Percentiles rank a stretch among this genome's conserved stretches.
phyloP scores from a whole-genome alignment of 208 protist species.

The Acanthamoeba quina region DNA sequence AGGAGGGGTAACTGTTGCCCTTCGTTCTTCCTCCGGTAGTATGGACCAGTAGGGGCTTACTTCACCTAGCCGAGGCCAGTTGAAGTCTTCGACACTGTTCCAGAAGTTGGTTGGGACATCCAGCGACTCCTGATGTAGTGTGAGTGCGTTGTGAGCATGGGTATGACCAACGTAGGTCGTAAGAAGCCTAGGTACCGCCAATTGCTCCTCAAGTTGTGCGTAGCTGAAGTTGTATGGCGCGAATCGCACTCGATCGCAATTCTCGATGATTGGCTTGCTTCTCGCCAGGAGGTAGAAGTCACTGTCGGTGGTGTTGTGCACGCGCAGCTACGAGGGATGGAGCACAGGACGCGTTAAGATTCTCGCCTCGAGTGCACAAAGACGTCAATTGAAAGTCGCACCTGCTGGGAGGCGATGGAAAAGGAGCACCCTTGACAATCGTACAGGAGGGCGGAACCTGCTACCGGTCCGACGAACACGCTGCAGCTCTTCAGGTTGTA shows the following conservation, averaged over 20 bases:
- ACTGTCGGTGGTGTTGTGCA: slow-evolving; percentile 15
- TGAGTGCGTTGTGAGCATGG: neutral
- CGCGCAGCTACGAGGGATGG: neutral
- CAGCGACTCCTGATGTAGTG: neutral
- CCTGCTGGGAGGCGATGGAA: slow-evolving; percentile 1
- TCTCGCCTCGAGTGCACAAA: neutral
- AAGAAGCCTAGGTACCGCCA: neutral
- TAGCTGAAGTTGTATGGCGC: slow-evolving; percentile 42
- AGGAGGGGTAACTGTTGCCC: neutral
- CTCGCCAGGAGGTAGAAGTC: slow-evolving; percentile 31
- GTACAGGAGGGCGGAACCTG: neutral
- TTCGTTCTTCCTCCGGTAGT: slow-evolving; percentile 6
- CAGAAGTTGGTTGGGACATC: neutral
- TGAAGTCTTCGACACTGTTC: slow-evolving; percentile 9
- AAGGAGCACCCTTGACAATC: slow-evolving; percentile 3
- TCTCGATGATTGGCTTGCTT: slow-evolving; percentile 56
- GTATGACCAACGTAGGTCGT: too few relatives aligned
- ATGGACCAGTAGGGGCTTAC: slow-evolving; percentile 8
- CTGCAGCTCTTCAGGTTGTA: slow-evolving; percentile 20
- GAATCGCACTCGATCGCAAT: neutral
- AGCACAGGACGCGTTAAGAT: neutral
- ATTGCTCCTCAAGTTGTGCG: neutral
- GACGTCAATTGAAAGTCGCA: neutral
- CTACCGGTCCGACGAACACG: neutral
- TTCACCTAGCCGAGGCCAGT: neutral